Conservation (phyloP, 2,329 filamentous ascomycete species). For the Metarhizium album region DNA sequence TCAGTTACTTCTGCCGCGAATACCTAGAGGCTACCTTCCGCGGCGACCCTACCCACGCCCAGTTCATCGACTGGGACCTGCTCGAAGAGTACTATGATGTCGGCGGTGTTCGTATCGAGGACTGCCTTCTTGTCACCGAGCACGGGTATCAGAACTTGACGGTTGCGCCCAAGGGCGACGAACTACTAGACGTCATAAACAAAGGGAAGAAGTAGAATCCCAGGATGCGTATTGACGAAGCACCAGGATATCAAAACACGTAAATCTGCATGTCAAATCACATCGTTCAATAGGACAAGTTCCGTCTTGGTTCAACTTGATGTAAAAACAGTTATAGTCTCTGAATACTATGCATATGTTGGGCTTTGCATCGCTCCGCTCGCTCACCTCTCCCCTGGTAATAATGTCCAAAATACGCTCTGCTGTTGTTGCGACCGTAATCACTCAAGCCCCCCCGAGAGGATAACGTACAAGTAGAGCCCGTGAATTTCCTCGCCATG, state of each 20-base stretch:
- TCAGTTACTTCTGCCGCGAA: conserved; percentile 62
- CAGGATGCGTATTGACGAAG: background rate
- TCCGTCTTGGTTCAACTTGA: too few species aligned
- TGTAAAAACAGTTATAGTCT: too few species aligned
- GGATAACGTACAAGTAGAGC: background rate
- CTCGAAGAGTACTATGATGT: conserved; percentile 64
- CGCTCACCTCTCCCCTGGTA: background rate
- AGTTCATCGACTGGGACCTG: conserved; percentile 54
- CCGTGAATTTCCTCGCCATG: too few species aligned
- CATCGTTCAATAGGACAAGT: too few species aligned
- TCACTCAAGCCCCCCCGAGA: background rate
- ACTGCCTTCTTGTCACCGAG: conserved; percentile 73
- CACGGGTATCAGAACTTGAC: conserved; percentile 78
- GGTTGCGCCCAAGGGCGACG: conserved; percentile 62
- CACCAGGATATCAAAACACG: background rate
- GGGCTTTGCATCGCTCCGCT: background rate
- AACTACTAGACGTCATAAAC: conserved; percentile 54
- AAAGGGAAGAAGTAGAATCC: conserved; percentile 12
- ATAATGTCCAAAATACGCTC: background rate
- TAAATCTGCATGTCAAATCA: background rate
- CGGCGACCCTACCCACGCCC: conserved; percentile 43
- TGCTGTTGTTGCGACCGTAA: background rate
- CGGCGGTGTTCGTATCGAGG: conserved; percentile 87
- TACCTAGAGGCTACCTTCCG: conserved; percentile 63
- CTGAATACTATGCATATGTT: too few species aligned